phyloP scores from a whole-genome alignment of 208 protist genomes.

The Leishmania guyanensis region DNA sequence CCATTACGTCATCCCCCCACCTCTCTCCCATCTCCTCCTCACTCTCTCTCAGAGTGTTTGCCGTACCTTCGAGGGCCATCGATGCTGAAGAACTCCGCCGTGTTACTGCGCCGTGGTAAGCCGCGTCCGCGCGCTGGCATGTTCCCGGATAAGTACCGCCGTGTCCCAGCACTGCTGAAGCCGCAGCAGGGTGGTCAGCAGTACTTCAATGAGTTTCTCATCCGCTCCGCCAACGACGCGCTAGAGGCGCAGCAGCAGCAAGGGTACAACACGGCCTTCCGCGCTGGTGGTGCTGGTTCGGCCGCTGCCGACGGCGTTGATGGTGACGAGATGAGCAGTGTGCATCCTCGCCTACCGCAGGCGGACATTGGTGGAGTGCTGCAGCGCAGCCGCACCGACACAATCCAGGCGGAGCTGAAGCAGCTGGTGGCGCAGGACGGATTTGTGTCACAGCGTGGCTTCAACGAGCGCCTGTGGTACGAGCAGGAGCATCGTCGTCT shows the following conservation, averaged over 20 bases:
- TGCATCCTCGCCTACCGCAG: constrained; percentile 61
- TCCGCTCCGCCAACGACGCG: constrained; percentile 70
- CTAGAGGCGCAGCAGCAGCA: constrained; percentile 28
- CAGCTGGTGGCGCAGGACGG: constrained; percentile 56
- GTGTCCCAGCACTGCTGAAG: constrained; percentile 75
- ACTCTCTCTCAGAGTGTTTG: background rate
- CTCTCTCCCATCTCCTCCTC: background rate
- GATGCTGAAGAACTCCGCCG: constrained; percentile 30
- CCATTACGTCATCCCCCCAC: background rate
- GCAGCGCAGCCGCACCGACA: constrained; percentile 39
- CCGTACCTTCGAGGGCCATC: too few species aligned
- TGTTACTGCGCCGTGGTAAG: constrained; percentile 81
- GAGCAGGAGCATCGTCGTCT: constrained; percentile 55
- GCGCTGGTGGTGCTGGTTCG: background rate
- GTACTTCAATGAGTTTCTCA: constrained; percentile 80
- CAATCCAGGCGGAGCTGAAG: constrained; percentile 60
- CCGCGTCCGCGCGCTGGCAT: constrained; percentile 77
- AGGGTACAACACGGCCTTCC: background rate
- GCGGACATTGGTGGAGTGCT: constrained; percentile 51
- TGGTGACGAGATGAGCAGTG: constrained; percentile 10
- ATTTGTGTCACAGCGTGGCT: constrained; percentile 68
- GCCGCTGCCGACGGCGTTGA: background rate
- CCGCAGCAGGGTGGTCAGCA: constrained; percentile 89
- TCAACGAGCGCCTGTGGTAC: constrained; percentile 83
- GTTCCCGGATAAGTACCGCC: constrained; percentile 88